Evolutionary conservation across 2,329 filamentous ascomycete genomes (phyloP), one percentile per base, ranked within the genome.

Genomic region (Fusarium camptoceras): DNA sequence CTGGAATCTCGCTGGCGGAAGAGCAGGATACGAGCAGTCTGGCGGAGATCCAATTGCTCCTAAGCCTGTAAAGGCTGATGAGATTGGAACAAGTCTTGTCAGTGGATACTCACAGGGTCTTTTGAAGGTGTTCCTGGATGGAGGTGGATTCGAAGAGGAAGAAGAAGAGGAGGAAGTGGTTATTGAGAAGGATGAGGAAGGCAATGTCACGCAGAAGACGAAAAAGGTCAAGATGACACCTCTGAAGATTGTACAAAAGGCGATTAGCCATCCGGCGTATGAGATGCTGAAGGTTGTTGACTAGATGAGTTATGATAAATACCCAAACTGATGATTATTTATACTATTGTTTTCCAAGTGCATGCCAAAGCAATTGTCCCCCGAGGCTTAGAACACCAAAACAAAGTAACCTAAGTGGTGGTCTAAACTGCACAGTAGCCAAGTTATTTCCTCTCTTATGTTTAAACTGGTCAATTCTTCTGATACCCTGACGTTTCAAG

Each of bases 61-160:
- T 8, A 88, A 87, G 77, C 86, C 86, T 1, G 83, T 85, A 6
- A 81, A 76, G 3, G 80, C 78, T n/a, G 78, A 80, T 2, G 78
- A 85, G 53, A 62, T 75, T 39, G 83, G 84, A 25, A 85, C 83
- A 7, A 79, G 81, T 41, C 70, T 89, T 27, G 84, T 88, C n/a
- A 84, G 81, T 55, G 86, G 86, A 2, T 88, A 88, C 76, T 86
- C 84, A 3, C 87, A 88, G 78, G 86, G 79, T 2, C 82, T 88
- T 83, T 75, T 89, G 68, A 88, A 87, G 79, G 82, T 85, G 11
- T 88, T 89, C 66, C 69, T 89, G 46, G 85, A 87, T 4, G 80
- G 78, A 20, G 85, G 83, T 0, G 77, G 78, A 0, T 85, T 88
- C 58, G 80, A 81, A 11, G 81, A 83, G 2, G 78, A 80, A 5